These are phyloP conservation scores for Sporothrix dimorphospora DNA, from an alignment of 2,329 filamentous ascomycete species.

Conservation along the genomic window DNA sequence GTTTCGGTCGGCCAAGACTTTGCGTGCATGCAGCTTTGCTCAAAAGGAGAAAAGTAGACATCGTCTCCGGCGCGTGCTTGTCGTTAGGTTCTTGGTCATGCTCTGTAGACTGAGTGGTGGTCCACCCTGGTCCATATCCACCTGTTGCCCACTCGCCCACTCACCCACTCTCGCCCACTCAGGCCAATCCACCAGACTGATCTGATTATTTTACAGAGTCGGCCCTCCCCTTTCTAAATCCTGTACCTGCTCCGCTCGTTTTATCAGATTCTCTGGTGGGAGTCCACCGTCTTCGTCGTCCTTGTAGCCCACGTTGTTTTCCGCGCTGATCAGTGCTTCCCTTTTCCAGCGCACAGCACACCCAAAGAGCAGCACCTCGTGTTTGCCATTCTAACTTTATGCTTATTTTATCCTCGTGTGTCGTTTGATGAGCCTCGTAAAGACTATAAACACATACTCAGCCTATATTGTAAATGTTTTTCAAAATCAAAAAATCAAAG, in stretches of 20 bases:
- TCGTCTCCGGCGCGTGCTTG: slow-evolving; percentile 2
- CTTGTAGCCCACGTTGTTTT: background rate
- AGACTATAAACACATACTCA: background rate
- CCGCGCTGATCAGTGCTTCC: background rate
- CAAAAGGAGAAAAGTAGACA: background rate
- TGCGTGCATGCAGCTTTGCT: background rate
- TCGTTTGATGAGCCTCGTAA: background rate
- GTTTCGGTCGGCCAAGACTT: slow-evolving; percentile 2
- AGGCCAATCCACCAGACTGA: background rate
- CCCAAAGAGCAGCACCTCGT: background rate
- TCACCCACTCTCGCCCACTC: background rate
- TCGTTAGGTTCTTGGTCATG: background rate
- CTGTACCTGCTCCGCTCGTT: background rate
- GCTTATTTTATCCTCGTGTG: background rate
- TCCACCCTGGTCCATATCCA: background rate
- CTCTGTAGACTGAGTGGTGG: background rate
- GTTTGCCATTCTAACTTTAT: background rate
- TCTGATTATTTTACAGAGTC: background rate
- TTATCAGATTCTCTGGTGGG: slow-evolving; percentile 15
- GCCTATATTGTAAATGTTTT: too few relatives aligned
- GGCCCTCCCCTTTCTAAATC: too few relatives aligned
- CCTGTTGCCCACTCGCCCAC: background rate
- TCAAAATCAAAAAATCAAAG: background rate
- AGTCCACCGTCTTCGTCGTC: background rate
- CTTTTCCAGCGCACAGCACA: background rate